Evolutionary conservation across 139 green algal species (phyloP).

Genomic region (Chlorella sp.): DNA sequence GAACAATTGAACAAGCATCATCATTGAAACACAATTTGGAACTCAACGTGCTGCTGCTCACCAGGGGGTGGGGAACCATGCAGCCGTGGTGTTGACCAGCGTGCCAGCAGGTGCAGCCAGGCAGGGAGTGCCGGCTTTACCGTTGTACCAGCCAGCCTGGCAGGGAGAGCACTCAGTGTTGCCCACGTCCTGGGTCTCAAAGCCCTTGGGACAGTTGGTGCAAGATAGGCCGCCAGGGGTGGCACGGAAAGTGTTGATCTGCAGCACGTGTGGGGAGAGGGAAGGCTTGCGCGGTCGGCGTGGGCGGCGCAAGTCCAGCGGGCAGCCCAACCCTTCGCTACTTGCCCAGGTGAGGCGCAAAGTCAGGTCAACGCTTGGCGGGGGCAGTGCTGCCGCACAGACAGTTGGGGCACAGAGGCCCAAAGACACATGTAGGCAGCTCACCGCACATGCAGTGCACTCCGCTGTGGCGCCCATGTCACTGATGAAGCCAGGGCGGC

Average conservation of each 20-base stretch:
- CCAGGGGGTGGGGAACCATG: not conserved
- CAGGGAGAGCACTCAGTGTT: conserved; percentile 5
- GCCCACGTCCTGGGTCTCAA: not conserved
- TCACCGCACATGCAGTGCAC: too few species aligned
- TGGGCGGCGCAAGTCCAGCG: too few species aligned
- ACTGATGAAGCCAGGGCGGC: not conserved
- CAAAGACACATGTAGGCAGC: too few species aligned
- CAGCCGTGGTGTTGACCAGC: not conserved
- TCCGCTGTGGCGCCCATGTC: too few species aligned
- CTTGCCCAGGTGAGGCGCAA: too few species aligned
- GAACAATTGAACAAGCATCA: too few species aligned
- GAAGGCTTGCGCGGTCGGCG: too few species aligned
- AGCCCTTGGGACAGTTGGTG: not conserved
- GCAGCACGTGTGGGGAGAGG: not conserved
- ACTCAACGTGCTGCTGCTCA: not conserved
- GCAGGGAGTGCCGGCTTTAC: not conserved
- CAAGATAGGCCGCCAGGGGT: not conserved
- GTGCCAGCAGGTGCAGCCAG: not conserved
- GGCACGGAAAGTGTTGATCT: conserved; percentile 1
- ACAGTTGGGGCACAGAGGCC: too few species aligned
- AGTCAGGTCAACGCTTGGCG: too few species aligned
- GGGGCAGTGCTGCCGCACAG: too few species aligned
- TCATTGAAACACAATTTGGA: not conserved
- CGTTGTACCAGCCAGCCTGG: not conserved
- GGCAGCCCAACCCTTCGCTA: too few species aligned